Percentiles rank a stretch among this genome's conserved stretches.
phyloP scores from a whole-genome alignment of 2,329 filamentous ascomycete genomes.

The Venturia asperata region DNA sequence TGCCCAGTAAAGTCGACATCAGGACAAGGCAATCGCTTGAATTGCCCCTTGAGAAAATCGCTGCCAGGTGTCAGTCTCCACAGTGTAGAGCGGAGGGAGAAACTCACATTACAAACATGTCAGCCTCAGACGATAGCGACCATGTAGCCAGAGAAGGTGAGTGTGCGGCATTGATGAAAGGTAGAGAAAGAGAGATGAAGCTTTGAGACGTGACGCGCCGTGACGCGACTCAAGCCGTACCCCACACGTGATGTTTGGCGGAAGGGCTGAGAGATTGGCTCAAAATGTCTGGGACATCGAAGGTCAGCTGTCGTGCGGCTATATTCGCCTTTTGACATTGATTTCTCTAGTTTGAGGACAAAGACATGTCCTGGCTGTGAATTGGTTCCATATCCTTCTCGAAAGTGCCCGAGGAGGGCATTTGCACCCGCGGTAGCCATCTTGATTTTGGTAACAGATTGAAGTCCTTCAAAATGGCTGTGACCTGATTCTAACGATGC shows the following conservation, averaged over 20 bases:
- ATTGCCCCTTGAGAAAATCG: neutral
- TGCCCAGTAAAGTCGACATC: constrained; percentile 26
- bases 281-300: neutral
- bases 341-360: no score
- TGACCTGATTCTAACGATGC: neutral
- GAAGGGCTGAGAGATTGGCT: neutral
- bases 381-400: neutral
- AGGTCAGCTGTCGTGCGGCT: no score
- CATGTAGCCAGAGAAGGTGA: neutral
- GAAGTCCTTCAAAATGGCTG: neutral
- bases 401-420: neutral
- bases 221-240: neutral
- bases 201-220: no score
- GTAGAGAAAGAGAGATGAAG: neutral
- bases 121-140: neutral
- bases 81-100: neutral
- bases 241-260: neutral
- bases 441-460: neutral
- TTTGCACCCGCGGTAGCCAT: neutral
- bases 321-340: no score
- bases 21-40: constrained; percentile 1
- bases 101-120: neutral
- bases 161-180: neutral
- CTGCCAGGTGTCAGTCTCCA: neutral
- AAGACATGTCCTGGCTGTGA: neutral